Base-by-base conservation (phyloP, 192 early-diverging fungal species). In the Podila minutissima region DNA sequence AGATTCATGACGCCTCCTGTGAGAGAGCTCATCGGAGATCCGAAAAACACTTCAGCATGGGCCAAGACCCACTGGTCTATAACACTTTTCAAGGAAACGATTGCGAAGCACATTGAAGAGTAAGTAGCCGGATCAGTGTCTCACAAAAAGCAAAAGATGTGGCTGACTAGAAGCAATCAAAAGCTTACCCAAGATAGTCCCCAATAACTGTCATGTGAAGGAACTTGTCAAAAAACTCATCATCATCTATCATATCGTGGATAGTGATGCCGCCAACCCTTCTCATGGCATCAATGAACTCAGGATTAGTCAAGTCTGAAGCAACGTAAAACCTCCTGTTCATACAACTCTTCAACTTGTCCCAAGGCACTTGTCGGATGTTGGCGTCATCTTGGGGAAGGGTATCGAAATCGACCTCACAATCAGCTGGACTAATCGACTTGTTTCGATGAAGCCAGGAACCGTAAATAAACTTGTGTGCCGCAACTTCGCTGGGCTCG, bases 311-410 rank as follows among this genome's bases (percentile, higher is more conserved):
- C 62, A 2, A 20, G 62, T 64, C 62, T 41, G 62, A 46, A 28
- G 62, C 33, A 28, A 64, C 33, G 48, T 64, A 64, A 28, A 64
- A 64, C 26, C 38, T 41, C 38, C 26, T 37, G 38, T 64, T 46
- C 17, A 64, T 37, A 46, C 62, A 64, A 28, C 62, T 46, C n/a
- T 37, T n/a, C 37, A 64, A 26, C 33, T 64, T 64, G 37, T 64
- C 62, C 62, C 62, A 64, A 24, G 62, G 62, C 62, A 46, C 38
- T 46, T 64, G 62, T 64, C 62, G 62, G 38, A 46, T 26, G 15
- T 64, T 37, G 62, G 13, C 9, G n/a, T 24, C 38, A 64, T 64
- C 37, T 8, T 26, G 35, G 8, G n/a, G 35, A 37, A 64, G 35
- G n/a, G 37, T 7, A 46, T 37, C 26, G n/a, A 64, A 64, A 28